These are phyloP conservation scores for Ophiocordyceps camponoti-floridani DNA, from an alignment of 2,329 filamentous ascomycete genomes.

Conservation along the genomic window DNA sequence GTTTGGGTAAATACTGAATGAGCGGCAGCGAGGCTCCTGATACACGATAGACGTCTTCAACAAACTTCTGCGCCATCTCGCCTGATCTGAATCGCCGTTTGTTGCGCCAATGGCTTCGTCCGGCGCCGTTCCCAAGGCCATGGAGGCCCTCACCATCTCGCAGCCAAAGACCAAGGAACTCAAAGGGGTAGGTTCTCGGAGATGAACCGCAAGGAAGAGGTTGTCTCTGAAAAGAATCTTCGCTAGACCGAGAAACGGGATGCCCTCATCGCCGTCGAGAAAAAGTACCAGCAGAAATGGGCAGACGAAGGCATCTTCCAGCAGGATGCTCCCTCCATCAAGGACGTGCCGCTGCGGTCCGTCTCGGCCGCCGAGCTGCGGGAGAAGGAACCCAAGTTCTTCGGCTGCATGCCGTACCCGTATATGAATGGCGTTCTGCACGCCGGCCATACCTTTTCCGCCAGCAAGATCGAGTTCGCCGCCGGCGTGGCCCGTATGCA, in stretches of 20 bases:
- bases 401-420: constrained; percentile 37
- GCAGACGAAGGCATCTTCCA: constrained; percentile 48
- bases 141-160: constrained; percentile 32
- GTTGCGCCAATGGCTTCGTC: constrained; percentile 21
- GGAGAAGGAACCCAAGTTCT: constrained; percentile 77
- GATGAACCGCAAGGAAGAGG: neutral
- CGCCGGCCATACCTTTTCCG: constrained; percentile 82
- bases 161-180: constrained; percentile 37
- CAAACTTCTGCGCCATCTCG: neutral
- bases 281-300: constrained; percentile 70
- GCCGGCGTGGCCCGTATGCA: constrained; percentile 78
- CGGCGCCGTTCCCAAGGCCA: constrained; percentile 23
- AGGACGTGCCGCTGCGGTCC: constrained; percentile 59
- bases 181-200: constrained; percentile 24
- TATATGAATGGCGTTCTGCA: constrained; percentile 85
- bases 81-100: neutral
- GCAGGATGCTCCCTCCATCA: constrained; percentile 61
- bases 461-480: constrained; percentile 84
- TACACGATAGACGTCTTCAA: neutral
- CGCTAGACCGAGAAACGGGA: constrained; percentile 71
- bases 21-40: neutral
- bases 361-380: constrained; percentile 60
- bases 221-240: neutral
- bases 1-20: neutral
- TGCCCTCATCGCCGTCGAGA: constrained; percentile 64